These are phyloP conservation scores for Silene conica DNA, from an alignment of 148 eudicot species.

Conservation along the genomic window DNA sequence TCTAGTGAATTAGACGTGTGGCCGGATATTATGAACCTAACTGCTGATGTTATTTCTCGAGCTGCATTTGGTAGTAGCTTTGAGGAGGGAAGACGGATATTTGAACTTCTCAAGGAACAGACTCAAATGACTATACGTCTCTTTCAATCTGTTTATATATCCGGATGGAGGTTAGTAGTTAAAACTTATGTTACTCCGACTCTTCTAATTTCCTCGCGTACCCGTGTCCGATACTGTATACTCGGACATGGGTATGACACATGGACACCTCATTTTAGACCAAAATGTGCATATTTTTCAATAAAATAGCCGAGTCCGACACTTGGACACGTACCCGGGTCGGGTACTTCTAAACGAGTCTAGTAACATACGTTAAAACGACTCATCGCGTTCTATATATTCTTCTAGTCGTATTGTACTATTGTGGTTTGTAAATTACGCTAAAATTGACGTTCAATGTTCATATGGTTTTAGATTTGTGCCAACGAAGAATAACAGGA, in stretches of 20 bases:
- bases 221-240: too few relatives aligned
- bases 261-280: too few relatives aligned
- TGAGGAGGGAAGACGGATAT: constrained; percentile 44
- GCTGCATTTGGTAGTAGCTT: constrained; percentile 52
- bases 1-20: constrained; percentile 43
- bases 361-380: too few relatives aligned
- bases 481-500: constrained; percentile 32
- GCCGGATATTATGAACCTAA: constrained; percentile 36
- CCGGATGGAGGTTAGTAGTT: constrained; percentile 52
- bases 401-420: too few relatives aligned
- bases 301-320: too few relatives aligned
- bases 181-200: too few relatives aligned
- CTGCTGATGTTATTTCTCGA: constrained; percentile 48
- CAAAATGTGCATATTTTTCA: too few relatives aligned
- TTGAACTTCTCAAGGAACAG: constrained; percentile 43
- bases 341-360: too few relatives aligned
- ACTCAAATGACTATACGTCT: constrained; percentile 24
- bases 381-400: too few relatives aligned
- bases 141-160: constrained; percentile 29
- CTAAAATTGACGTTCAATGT: background rate
- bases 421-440: background rate
- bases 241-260: too few relatives aligned
- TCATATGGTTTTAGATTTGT: constrained; percentile 16
- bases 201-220: too few relatives aligned
- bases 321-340: too few relatives aligned